These are phyloP conservation scores for Xylariales sp. DNA, from an alignment of 2,329 filamentous ascomycete genomes.

Conservation along the genomic window DNA sequence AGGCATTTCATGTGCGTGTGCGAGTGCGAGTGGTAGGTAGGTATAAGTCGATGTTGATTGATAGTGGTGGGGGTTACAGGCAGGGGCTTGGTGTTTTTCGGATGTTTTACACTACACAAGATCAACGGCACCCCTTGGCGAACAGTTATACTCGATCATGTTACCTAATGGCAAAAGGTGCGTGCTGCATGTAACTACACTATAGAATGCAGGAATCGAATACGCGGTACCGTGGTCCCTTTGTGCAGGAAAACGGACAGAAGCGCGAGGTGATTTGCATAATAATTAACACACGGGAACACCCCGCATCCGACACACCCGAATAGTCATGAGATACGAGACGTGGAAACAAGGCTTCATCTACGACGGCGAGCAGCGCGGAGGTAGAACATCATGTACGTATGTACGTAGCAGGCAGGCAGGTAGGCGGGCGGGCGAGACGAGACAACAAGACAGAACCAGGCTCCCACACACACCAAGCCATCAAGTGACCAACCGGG, in stretches of 20 bases:
- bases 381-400: background rate
- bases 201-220: slow-evolving; percentile 7
- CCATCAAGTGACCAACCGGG: slow-evolving; percentile 31
- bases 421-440: background rate
- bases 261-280: background rate
- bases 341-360: slow-evolving; percentile 2
- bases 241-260: slow-evolving; percentile 12
- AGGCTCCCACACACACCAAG: slow-evolving; percentile 18
- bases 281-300: slow-evolving; percentile 11
- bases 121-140: background rate
- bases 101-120: slow-evolving; percentile 7
- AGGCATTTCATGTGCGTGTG: background rate
- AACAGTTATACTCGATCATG: slow-evolving; percentile 12
- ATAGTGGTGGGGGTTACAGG: background rate
- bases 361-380: background rate
- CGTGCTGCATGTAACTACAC: background rate
- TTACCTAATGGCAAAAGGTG: slow-evolving; percentile 30
- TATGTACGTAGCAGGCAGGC: background rate
- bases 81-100: slow-evolving; percentile 20
- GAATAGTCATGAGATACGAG: slow-evolving; percentile 21
- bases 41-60: background rate
- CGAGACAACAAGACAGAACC: background rate
- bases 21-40: background rate
- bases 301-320: slow-evolving; percentile 13
- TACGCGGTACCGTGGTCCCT: slow-evolving; percentile 13